These are phyloP conservation scores for Spatholobus suberectus DNA, from an alignment of 306 rosid genomes.

Conservation along the genomic window DNA sequence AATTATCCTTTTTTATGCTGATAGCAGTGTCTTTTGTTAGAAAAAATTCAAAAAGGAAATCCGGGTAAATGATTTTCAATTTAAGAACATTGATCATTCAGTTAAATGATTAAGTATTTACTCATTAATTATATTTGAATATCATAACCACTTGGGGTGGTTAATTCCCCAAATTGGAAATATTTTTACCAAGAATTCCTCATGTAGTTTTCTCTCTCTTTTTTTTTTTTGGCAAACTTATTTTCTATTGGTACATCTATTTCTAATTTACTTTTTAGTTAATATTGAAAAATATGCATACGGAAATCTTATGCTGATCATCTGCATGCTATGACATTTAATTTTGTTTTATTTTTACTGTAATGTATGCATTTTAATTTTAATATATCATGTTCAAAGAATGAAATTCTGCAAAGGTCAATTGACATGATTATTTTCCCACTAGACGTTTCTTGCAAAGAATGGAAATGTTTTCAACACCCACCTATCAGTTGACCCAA, in stretches of 20 bases:
- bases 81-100: conserved; percentile 25
- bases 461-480: neutral
- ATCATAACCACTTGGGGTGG: neutral
- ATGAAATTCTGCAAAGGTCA: conserved; percentile 22
- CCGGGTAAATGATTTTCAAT: neutral
- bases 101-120: neutral
- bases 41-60: neutral
- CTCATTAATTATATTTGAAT: neutral
- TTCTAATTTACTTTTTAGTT: neutral
- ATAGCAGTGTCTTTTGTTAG: neutral
- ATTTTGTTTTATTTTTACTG: neutral
- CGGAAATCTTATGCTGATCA: conserved; percentile 4
- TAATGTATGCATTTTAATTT: neutral
- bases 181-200: neutral
- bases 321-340: conserved; percentile 6
- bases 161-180: neutral
- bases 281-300: neutral
- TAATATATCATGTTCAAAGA: conserved; percentile 18
- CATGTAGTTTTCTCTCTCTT: neutral
- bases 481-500: neutral
- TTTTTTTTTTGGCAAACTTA: neutral
- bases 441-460: neutral
- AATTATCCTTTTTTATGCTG: neutral
- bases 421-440: conserved; percentile 15
- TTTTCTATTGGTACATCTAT: neutral